These are phyloP conservation scores for Populus hybrid DNA, from an alignment of 441 rosid genomes.

Conservation along the genomic window DNA sequence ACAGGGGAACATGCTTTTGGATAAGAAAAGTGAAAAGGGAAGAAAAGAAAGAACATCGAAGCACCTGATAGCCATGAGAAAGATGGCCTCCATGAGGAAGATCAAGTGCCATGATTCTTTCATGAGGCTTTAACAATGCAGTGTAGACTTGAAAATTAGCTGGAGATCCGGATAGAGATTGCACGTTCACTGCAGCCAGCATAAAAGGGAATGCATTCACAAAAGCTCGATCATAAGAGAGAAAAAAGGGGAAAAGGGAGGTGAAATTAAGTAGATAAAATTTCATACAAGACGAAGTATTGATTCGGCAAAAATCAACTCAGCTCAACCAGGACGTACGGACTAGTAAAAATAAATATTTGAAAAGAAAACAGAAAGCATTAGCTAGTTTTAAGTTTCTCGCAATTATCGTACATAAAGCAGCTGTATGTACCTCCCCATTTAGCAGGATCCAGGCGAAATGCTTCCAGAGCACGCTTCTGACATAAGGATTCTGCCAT, in stretches of 20 bases:
- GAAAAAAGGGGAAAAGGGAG: not conserved
- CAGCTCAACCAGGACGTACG: not conserved
- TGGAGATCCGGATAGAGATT: conserved; percentile 42
- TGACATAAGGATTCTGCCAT: conserved; percentile 92
- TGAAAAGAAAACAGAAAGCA: not conserved
- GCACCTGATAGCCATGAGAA: conserved; percentile 99
- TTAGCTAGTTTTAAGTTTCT: not conserved
- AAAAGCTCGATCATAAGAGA: conserved; percentile 8
- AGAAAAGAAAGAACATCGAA: not conserved
- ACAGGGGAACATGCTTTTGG: not conserved
- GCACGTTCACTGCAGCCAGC: conserved; percentile 42
- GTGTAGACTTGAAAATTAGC: conserved; percentile 94
- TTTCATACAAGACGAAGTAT: not conserved
- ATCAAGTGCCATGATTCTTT: conserved; percentile 98
- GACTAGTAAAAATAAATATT: not conserved
- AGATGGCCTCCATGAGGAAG: conserved; percentile 99
- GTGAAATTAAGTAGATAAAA: not conserved
- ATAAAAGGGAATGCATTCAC: conserved; percentile 10
- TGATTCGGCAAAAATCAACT: not conserved
- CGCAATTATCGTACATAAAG: not conserved
- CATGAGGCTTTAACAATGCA: conserved; percentile 87
- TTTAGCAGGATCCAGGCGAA: conserved; percentile 80
- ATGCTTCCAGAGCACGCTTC: conserved; percentile 89
- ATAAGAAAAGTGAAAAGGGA: not conserved
- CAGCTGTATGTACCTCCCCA: conserved; percentile 71